Percentiles rank a stretch among this genome's conserved stretches.
Conservation (phyloP, 2,329 filamentous ascomycete genomes). For the Cladosporium sp. region DNA sequence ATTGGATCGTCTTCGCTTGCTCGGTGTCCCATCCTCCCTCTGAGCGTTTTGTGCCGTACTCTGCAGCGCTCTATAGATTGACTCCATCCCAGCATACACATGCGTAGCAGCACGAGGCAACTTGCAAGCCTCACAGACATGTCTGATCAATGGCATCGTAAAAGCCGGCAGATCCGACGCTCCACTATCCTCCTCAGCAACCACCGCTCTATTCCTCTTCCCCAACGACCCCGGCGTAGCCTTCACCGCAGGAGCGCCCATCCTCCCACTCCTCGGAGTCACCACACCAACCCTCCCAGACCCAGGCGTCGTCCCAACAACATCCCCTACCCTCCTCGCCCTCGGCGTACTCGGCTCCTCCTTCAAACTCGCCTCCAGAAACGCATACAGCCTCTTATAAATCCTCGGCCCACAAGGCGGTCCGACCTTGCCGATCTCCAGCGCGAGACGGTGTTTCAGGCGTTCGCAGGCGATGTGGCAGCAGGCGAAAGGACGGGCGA, state of each 20-base stretch:
- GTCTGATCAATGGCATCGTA: constrained; percentile 50
- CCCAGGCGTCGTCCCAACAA: not conserved
- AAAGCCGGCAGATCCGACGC: not conserved
- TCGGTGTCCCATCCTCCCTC: constrained; percentile 4
- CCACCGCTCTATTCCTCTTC: constrained; percentile 11
- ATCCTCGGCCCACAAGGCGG: constrained; percentile 77
- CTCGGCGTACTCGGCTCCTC: constrained; percentile 40
- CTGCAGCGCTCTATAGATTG: constrained; percentile 38
- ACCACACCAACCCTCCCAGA: constrained; percentile 8
- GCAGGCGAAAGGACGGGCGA: constrained; percentile 80
- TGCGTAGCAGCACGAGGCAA: constrained; percentile 67
- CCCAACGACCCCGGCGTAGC: constrained; percentile 1
- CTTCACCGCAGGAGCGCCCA: constrained; percentile 1
- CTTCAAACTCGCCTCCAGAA: constrained; percentile 71
- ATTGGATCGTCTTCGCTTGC: not conserved
- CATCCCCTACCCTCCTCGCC: constrained; percentile 20
- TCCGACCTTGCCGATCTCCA: constrained; percentile 72
- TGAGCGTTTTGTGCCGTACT: not conserved
- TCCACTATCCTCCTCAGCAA: not conserved
- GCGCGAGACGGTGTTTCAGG: constrained; percentile 71
- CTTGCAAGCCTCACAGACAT: constrained; percentile 62
- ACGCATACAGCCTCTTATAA: constrained; percentile 80
- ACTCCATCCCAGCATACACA: constrained; percentile 69
- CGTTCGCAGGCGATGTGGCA: constrained; percentile 89
- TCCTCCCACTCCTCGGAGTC: not conserved